Evolutionary conservation across 306 rosid genomes (phyloP), one percentile per base, ranked within the genome.

Genomic region (Castanea mollissima): DNA sequence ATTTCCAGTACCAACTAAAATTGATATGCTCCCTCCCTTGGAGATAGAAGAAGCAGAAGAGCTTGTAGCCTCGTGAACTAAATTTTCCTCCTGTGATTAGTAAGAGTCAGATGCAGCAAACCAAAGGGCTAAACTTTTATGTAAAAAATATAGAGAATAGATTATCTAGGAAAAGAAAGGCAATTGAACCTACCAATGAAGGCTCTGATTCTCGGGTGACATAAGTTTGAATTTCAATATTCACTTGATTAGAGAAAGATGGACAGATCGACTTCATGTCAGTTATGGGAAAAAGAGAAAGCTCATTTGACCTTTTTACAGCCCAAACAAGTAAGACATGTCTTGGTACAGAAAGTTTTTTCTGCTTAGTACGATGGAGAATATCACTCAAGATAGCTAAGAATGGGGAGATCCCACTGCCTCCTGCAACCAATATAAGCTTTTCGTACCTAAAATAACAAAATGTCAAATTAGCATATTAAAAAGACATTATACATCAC

Each of bases 391-490:
- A 84, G 84, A 94, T 86, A 20, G 98, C 98, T 71, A 94, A 89
- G 84, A 92, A 92, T 71, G 98, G 97, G 25, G 99, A 88, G 76
- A 94, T 88, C 81, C 99, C 99, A 75, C 93, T 92, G 46, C 99
- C 99, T 38, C 99, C 99, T 14, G 99, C 99, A 79, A 92, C 97
- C 80, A 94, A 80, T 35, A 94, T 77, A 51, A 94, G 95, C 79
- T 94, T 91, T 82, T 87, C 95, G 55, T 94, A 94, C 97, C 99
- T 94, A 76, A 67, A 55, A 77, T 25, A 76, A 82, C 64, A 87
- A 60, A 75, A 29, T 27, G 16, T 38, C 46, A 75, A 44, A 64
- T 55, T 44, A 75, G 54, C 54, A 74, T 20, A 44, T 71, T 58
- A 76, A 74, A 74, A 31, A 78, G 55, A 55, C 74, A 80, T 49